phyloP scores from a whole-genome alignment of 345 rosid species.

The Lepidium didymum region DNA sequence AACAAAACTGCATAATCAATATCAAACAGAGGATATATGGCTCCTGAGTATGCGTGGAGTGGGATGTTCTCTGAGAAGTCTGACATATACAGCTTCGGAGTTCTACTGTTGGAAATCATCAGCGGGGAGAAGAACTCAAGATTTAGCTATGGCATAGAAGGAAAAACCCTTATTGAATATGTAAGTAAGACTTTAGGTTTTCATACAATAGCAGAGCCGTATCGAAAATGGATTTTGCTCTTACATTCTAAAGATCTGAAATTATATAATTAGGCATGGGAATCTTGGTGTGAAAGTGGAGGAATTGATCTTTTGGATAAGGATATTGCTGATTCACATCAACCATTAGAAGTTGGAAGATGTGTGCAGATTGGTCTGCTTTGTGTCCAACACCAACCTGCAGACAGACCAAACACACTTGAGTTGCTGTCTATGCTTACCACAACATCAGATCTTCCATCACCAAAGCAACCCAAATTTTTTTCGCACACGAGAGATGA shows the following conservation, averaged over 20 bases:
- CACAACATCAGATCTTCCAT: constrained; percentile 5
- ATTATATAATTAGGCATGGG: constrained; percentile 11
- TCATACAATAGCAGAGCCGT: background rate
- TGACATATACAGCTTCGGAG: constrained; percentile 40
- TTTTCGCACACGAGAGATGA: background rate
- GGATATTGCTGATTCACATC: background rate
- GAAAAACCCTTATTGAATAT: constrained; percentile 7
- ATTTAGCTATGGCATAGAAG: background rate
- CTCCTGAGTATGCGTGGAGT: constrained; percentile 44
- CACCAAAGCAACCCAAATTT: constrained; percentile 12
- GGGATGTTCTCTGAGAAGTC: constrained; percentile 42
- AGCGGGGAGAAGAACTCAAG: constrained; percentile 10
- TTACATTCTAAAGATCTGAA: background rate
- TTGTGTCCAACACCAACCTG: constrained; percentile 16
- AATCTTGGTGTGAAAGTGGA: constrained; percentile 3
- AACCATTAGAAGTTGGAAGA: background rate
- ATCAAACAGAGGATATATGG: constrained; percentile 26
- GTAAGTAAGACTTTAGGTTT: constrained; percentile 5
- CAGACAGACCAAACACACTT: constrained; percentile 9
- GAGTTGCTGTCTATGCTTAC: constrained; percentile 18
- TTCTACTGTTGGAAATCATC: constrained; percentile 23
- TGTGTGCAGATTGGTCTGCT: constrained; percentile 20
- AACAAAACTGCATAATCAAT: background rate
- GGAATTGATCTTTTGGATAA: constrained; percentile 10
- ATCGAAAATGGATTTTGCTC: background rate